These are phyloP conservation scores for Lagerstroemia speciosa DNA, from an alignment of 345 rosid species.

Conservation along the genomic window DNA sequence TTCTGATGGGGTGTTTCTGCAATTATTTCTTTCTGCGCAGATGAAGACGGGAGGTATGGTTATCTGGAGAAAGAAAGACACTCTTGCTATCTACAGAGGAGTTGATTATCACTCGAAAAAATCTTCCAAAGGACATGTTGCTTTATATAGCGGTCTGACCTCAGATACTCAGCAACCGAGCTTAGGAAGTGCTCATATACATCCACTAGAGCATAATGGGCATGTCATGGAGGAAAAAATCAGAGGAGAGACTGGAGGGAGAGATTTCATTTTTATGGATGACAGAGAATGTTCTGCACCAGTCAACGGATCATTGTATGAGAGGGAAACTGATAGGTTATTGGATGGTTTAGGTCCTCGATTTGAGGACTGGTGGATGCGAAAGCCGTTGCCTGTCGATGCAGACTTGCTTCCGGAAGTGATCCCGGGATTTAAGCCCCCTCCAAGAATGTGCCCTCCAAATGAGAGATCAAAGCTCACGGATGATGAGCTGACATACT, in stretches of 20 bases:
- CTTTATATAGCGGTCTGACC: neutral
- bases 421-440: constrained; percentile 60
- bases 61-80: constrained; percentile 61
- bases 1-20: constrained; percentile 1
- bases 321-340: constrained; percentile 79
- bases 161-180: neutral
- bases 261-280: constrained; percentile 10
- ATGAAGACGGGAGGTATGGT: constrained; percentile 83
- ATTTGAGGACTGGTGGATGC: constrained; percentile 89
- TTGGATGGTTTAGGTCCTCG: constrained; percentile 82
- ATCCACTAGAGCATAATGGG: constrained; percentile 4
- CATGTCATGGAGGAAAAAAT: constrained; percentile 5
- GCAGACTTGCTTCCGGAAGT: constrained; percentile 70
- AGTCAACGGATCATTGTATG: constrained; percentile 46
- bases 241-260: constrained; percentile 12
- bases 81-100: constrained; percentile 52
- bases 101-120: constrained; percentile 14
- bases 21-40: constrained; percentile 25
- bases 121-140: neutral
- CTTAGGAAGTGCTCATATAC: neutral
- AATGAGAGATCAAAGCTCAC: constrained; percentile 38
- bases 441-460: constrained; percentile 58
- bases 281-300: constrained; percentile 12
- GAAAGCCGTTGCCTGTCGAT: constrained; percentile 80
- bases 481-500: constrained; percentile 53